Evolutionary conservation across 2,329 filamentous ascomycete species (phyloP).

Genomic region (Cladosporium sp.): DNA sequence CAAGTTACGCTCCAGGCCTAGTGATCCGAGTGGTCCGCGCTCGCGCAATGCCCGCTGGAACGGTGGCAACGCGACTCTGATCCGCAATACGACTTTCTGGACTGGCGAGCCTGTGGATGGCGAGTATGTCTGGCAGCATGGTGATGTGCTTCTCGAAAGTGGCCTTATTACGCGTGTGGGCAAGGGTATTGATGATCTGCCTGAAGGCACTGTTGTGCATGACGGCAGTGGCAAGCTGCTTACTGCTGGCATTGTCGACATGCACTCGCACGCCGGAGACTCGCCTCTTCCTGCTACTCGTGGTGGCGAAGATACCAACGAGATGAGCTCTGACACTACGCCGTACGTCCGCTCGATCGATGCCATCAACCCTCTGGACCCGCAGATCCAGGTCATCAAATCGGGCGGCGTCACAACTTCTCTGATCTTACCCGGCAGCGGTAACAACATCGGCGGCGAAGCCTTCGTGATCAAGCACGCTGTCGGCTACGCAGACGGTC

Average conservation of each 20-base stretch:
- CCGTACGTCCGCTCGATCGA: constrained; percentile 70
- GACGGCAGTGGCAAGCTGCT: constrained; percentile 63
- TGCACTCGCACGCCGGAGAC: constrained; percentile 69
- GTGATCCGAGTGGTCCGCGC: constrained; percentile 59
- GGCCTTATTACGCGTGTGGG: constrained; percentile 63
- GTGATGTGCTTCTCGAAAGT: constrained; percentile 63
- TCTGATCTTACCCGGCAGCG: constrained; percentile 66
- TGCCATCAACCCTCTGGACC: constrained; percentile 63
- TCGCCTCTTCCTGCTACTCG: constrained; percentile 57
- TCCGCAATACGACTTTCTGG: constrained; percentile 69
- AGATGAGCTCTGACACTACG: constrained; percentile 65
- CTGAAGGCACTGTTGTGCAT: constrained; percentile 54
- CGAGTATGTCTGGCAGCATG: constrained; percentile 58
- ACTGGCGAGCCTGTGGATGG: constrained; percentile 58
- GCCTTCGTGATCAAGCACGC: constrained; percentile 70
- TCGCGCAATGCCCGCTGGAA: constrained; percentile 63
- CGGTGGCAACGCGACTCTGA: constrained; percentile 62
- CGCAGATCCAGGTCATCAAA: constrained; percentile 69
- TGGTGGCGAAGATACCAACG: constrained; percentile 64
- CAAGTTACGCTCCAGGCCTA: constrained; percentile 56
- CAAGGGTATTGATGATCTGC: constrained; percentile 50
- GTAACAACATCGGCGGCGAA: constrained; percentile 72
- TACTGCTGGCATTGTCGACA: constrained; percentile 69
- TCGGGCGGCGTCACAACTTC: constrained; percentile 72
- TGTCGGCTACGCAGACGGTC: constrained; percentile 61